Evolutionary conservation across 352 stramenopile species (phyloP).

Genomic region (Stramenopiles sp.): DNA sequence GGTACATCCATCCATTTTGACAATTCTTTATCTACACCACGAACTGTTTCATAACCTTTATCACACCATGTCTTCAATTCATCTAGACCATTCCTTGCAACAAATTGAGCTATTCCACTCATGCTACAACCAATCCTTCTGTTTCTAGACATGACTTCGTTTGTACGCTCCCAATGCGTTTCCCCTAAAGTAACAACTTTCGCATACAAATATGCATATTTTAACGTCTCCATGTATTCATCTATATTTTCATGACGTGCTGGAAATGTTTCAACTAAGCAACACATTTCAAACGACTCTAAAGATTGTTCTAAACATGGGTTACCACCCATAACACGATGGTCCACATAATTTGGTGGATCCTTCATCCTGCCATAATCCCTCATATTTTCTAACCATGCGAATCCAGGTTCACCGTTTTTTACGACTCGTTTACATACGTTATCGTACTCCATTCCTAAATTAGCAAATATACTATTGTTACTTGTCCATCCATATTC

Average conservation of each 20-base stretch:
- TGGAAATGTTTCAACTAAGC: slow-evolving; percentile 76
- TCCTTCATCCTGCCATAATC: slow-evolving; percentile 65
- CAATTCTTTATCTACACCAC: slow-evolving; percentile 39
- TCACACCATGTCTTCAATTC: slow-evolving; percentile 64
- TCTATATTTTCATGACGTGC: slow-evolving; percentile 49
- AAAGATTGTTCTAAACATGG: slow-evolving; percentile 61
- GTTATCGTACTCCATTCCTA: slow-evolving; percentile 71
- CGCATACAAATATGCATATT: slow-evolving; percentile 64
- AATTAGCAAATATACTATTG: slow-evolving; percentile 70
- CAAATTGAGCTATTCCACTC: slow-evolving; percentile 74
- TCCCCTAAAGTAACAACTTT: slow-evolving; percentile 76
- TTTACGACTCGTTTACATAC: slow-evolving; percentile 51
- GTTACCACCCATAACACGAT: slow-evolving; percentile 46
- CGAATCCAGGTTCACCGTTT: slow-evolving; percentile 73
- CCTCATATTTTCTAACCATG: slow-evolving; percentile 81
- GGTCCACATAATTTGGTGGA: slow-evolving; percentile 46
- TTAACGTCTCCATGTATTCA: slow-evolving; percentile 61
- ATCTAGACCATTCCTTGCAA: slow-evolving; percentile 41
- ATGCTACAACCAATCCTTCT: slow-evolving; percentile 70
- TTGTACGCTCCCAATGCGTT: slow-evolving; percentile 69
- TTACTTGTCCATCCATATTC: slow-evolving; percentile 74
- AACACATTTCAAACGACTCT: slow-evolving; percentile 81
- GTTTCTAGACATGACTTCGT: slow-evolving; percentile 71
- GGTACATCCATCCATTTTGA: slow-evolving; percentile 49
- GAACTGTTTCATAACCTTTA: slow-evolving; percentile 45